Percentiles rank a stretch among this genome's conserved stretches.
Evolutionary conservation across 1,284 basidiomycete species (phyloP).

Genomic region (Boletellus deceptivus): DNA sequence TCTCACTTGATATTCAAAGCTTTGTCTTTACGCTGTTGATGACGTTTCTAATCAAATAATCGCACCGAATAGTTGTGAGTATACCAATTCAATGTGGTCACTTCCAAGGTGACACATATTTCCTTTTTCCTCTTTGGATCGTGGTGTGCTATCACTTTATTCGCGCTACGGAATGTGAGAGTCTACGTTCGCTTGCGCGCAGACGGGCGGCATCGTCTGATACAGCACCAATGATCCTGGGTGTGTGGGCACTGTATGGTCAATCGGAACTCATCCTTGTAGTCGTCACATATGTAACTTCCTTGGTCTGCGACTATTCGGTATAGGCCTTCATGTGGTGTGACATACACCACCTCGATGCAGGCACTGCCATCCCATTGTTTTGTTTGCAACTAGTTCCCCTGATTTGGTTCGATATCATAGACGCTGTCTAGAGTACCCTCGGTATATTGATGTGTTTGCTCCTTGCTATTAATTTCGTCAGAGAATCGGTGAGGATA

Average conservation of each 20-base stretch:
- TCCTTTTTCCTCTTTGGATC: not conserved
- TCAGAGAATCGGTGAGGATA: not conserved
- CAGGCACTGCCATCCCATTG: not conserved
- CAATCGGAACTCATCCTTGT: not conserved
- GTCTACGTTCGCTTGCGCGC: not conserved
- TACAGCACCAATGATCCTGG: not conserved
- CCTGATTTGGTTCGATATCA: too few relatives aligned
- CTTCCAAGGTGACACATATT: not conserved
- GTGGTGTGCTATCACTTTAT: not conserved
- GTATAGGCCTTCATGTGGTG: too few relatives aligned
- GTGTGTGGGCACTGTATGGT: not conserved
- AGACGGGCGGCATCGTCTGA: not conserved
- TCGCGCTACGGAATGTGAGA: not conserved
- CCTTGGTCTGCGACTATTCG: not conserved
- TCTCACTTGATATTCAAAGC: too few relatives aligned
- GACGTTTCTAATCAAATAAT: too few relatives aligned
- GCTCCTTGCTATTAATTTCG: not conserved
- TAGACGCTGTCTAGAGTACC: not conserved
- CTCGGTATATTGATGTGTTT: not conserved
- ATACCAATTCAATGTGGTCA: not conserved
- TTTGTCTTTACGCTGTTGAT: not conserved
- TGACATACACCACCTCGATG: too few relatives aligned
- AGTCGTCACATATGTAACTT: not conserved
- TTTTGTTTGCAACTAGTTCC: not conserved
- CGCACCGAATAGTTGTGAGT: not conserved